A percentile compares a stretch with the other conserved stretches of the same genome.
Conservation (phyloP, 176 grass and related monocot genomes). For the Typha latifolia region DNA sequence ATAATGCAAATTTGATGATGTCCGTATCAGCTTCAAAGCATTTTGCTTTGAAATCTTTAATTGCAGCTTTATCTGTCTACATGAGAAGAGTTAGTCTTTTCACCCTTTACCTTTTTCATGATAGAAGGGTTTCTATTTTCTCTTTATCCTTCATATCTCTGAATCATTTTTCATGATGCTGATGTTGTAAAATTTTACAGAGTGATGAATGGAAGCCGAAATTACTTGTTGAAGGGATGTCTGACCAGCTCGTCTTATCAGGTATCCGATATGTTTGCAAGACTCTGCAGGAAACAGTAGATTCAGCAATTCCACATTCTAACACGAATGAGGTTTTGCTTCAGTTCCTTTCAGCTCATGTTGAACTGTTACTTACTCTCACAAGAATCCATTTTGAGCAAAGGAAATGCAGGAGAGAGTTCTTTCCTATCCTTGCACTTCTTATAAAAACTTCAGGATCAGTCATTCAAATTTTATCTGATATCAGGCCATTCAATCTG, state of each 20-base stretch:
- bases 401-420: slow-evolving; percentile 16
- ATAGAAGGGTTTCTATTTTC: background rate
- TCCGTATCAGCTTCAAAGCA: slow-evolving; percentile 53
- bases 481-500: slow-evolving; percentile 39
- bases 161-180: no score
- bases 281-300: slow-evolving; percentile 40
- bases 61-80: slow-evolving; percentile 58
- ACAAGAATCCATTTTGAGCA: slow-evolving; percentile 34
- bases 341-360: slow-evolving; percentile 48
- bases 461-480: slow-evolving; percentile 43
- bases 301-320: slow-evolving; percentile 37
- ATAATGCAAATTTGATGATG: slow-evolving; percentile 48
- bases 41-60: slow-evolving; percentile 50
- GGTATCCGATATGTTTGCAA: slow-evolving; percentile 50
- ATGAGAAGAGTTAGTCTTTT: slow-evolving; percentile 55
- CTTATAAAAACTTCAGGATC: slow-evolving; percentile 51
- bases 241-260: slow-evolving; percentile 28
- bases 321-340: slow-evolving; percentile 41
- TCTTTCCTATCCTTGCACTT: slow-evolving; percentile 36
- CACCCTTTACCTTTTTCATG: background rate
- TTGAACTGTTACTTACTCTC: slow-evolving; percentile 55
- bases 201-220: background rate
- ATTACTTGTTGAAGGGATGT: slow-evolving; percentile 21
- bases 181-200: background rate
- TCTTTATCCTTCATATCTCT: background rate